Evolutionary conservation across 208 protist genomes (phyloP), one percentile per base, ranked within the genome.

Genomic region (Angomonas desouzai): DNA sequence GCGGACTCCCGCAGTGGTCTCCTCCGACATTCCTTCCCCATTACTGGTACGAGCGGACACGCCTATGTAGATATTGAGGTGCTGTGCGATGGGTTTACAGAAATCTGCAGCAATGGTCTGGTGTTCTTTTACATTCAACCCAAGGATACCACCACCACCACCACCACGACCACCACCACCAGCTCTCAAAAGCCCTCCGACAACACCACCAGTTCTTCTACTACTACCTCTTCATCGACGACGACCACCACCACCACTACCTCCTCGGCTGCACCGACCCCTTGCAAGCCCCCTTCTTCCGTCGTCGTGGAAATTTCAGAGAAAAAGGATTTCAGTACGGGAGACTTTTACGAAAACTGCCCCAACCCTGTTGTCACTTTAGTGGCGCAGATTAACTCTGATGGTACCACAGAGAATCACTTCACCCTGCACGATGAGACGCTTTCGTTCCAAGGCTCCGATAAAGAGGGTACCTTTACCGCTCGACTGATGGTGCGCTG

Each of bases 71-170:
- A 69, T 7, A 9, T 93, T 20, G 55, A 30, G 20, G 72, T 89
- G 22, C 47, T 62, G 51, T 93, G 83, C 62, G 71, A 81, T 70
- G 70, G 64, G n/a, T 67, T 74, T 59, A 85, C 68, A 0, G 32
- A 64, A 3, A 34, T 90, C 4, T 85, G 78, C 55, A 36, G 70
- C 3, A 68, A 29, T 29, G 65, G 73, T 11, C 30, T 40, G 9
- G 78, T 86, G 28, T 81, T 80, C 67, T 83, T 81, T 60, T 55
- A 65, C 28, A 66, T 92, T 20, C 58, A 48, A 0, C 53, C 62
- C 10, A 53, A 38, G 9, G 40, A 53, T 4, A 68, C 61, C 9
- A 79, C 61, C 20, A 74, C 63, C 18, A 66, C 74, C 0, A 74
- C 74, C 4, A 81, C 62, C 10, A 58, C 77, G 28, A 70, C 75